Evolutionary conservation across 257 asterid genomes (phyloP), one percentile per base, ranked within the genome.

Genomic region (Solanum sitiens): DNA sequence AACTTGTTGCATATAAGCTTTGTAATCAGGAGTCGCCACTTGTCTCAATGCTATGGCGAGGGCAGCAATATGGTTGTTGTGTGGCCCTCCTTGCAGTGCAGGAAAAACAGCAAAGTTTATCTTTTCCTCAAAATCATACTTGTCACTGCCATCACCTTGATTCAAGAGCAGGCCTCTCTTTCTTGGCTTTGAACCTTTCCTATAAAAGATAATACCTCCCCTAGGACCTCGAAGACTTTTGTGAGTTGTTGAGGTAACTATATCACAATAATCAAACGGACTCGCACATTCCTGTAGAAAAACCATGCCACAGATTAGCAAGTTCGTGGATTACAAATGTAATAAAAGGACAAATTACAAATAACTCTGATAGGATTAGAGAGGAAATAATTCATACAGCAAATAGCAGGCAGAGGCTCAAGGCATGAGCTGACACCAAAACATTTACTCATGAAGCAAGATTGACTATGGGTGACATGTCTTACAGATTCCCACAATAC

Each of bases 211-310:
- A 84, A 96, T 96, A 73, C 98, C 98, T 65, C 98, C 98, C 85
- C 98, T 93, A 11, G 98, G 98, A 86, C 98, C 98, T 84, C 98
- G 93, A 32, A 96, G 98, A 93, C 98, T 96, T 91, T 96, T 95
- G 88, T 96, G 98, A 18, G 98, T 96, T 25, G 98, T 96, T 59
- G 98, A 93, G 76, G 98, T 95, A 84, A 95, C 97, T 72, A 95
- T 75, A 88, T 95, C 97, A 89, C 98, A 95, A 84, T 93, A 91
- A 80, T 96, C 96, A 89, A 96, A 95, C 71, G 99, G 99, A 87
- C 94, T 96, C 11, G 89, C 91, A 86, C 95, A 94, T 86, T 95
- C 99, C 99, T 97, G 96, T 83, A 90, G 73, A 33, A 85, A 83
- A 27, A 87, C 89, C 21, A 63, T 59, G 35, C 35, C 47, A 82